phyloP scores from a whole-genome alignment of 2,329 filamentous ascomycete genomes.

The Ascochyta lentis region DNA sequence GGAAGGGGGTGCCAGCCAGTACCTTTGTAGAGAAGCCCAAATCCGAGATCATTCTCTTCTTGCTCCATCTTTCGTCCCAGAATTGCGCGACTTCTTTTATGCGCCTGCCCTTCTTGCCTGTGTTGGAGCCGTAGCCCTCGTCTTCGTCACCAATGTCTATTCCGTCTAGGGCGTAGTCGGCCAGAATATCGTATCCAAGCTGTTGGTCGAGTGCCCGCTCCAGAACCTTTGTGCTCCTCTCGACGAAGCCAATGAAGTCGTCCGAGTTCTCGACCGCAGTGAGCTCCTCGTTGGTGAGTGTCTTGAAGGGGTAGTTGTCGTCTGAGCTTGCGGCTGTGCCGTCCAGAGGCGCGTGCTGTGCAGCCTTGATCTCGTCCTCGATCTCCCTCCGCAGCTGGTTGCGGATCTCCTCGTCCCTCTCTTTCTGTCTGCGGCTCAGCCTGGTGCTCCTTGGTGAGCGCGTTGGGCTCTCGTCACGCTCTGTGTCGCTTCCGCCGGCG shows the following conservation, averaged over 20 bases:
- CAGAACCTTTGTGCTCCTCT: constrained; percentile 95
- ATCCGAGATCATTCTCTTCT: constrained; percentile 95
- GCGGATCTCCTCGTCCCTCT: constrained; percentile 87
- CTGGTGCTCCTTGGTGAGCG: constrained; percentile 69
- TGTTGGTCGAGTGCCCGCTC: constrained; percentile 94
- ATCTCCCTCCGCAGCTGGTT: constrained; percentile 86
- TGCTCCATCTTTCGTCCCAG: constrained; percentile 93
- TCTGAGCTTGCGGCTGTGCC: constrained; percentile 55
- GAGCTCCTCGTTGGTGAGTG: constrained; percentile 83
- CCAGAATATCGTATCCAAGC: constrained; percentile 93
- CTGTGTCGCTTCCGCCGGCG: constrained; percentile 61
- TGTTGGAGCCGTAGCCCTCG: constrained; percentile 71
- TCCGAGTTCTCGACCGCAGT: constrained; percentile 89
- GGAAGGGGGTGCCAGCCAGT: constrained; percentile 5
- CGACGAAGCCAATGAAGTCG: constrained; percentile 94
- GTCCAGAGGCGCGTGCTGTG: constrained; percentile 57
- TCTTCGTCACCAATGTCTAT: constrained; percentile 82
- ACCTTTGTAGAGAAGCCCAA: constrained; percentile 93
- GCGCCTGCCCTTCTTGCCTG: constrained; percentile 73
- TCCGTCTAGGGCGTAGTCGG: constrained; percentile 87
- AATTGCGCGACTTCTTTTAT: constrained; percentile 92
- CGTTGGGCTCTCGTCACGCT: constrained; percentile 66
- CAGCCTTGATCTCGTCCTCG: constrained; percentile 83
- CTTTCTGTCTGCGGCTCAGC: constrained; percentile 77
- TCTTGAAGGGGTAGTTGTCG: constrained; percentile 75